Evolutionary conservation across 768 basidiomycete species (phyloP), one percentile per base, ranked within the genome.

Genomic region (Jaapia argillacea): DNA sequence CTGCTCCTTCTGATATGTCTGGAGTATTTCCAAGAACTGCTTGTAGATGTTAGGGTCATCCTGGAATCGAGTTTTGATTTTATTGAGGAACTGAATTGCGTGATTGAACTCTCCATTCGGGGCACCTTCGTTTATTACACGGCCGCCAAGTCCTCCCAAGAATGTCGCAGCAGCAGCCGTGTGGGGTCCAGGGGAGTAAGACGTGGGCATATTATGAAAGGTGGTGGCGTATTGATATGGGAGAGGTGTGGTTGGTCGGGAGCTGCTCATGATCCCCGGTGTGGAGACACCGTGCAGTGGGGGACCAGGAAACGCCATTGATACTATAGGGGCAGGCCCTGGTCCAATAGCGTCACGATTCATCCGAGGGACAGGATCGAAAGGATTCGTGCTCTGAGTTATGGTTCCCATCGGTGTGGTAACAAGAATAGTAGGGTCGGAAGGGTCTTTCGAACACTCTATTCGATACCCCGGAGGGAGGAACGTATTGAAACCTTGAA

Each of bases 401-500:
- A 75, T 77, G 1, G 73, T 84, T 36, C 86, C 85, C 48, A 69
- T 64, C 35, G 86, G 86, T 13, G 86, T 89, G 5, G 85, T 89
- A 47, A 89, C 86, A 6, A 77, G 85, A 59, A 89, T 88, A 26
- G 72, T 75, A 18, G 78, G 73, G 57, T 86, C 78, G 47, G 67
- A 60, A 21, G 80, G 79, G 66, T 86, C 84, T 21, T 66, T 68
- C 45, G 82, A 82, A 56, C 82, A 70, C 57, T 96, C 91, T 58
- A 97, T 96, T 47, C 88, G 83, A 64, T 96, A 97, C 24, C 93
- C 93, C 38, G 84, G 74, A 4, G 93, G 93, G 10, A 97, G 74
- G 64, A 97, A 97, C 2, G 93, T 96, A 65, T 98, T 97, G 78
- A 97, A 97, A 18, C 93, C 93, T 61, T 93, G 86, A 41, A 98